A percentile compares a stretch with the other conserved stretches of the same genome.
Evolutionary conservation across 441 rosid genomes (phyloP).

Genomic region (Populus hybrid): DNA sequence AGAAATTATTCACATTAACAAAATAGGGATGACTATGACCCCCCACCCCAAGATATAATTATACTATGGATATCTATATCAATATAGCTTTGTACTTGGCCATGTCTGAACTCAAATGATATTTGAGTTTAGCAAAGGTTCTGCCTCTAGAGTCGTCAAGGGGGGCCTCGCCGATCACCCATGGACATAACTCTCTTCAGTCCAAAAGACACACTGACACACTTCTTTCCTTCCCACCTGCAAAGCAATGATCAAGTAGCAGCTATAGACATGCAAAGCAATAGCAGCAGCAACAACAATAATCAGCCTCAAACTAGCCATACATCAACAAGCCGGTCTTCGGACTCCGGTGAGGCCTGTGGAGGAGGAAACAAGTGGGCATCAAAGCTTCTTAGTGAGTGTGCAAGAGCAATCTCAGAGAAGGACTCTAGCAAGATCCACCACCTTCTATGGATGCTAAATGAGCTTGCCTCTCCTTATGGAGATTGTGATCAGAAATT

Average conservation of each 20-base stretch:
- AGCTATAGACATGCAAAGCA: conserved; percentile 37
- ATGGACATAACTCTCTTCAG: conserved; percentile 38
- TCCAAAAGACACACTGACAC: conserved; percentile 20
- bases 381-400: conserved; percentile 53
- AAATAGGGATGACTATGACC: conserved; percentile 35
- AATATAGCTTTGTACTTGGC: conserved; percentile 25
- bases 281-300: conserved; percentile 21
- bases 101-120: conserved; percentile 11
- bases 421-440: conserved; percentile 62
- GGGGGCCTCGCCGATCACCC: conserved; percentile 30
- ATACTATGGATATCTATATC: conserved; percentile 17
- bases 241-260: conserved; percentile 25
- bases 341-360: conserved; percentile 40
- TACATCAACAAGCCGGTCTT: conserved; percentile 50
- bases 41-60: conserved; percentile 6
- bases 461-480: conserved; percentile 70
- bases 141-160: conserved; percentile 26
- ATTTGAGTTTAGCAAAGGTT: conserved; percentile 6
- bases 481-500: conserved; percentile 74
- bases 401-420: conserved; percentile 69
- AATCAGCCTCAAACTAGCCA: conserved; percentile 37
- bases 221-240: conserved; percentile 21
- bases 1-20: no score
- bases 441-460: conserved; percentile 71
- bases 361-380: conserved; percentile 48